Evolutionary conservation across 2,329 filamentous ascomycete genomes (phyloP).

Genomic region (Fusarium tricinctum): DNA sequence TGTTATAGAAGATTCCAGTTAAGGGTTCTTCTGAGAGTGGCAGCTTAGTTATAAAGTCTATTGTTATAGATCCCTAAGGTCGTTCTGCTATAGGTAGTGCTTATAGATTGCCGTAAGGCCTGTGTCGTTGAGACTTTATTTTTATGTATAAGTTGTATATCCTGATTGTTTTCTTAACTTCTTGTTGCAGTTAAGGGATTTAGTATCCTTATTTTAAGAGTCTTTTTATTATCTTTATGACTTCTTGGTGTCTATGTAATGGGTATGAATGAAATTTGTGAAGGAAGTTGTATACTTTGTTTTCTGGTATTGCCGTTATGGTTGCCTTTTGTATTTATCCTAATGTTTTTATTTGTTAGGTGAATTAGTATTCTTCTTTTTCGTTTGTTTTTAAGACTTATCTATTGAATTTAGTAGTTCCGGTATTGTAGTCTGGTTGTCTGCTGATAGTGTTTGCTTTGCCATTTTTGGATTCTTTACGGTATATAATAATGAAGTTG

Average conservation of each 20-base stretch:
- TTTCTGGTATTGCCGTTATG: not conserved
- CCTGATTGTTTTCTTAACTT: constrained; percentile 27
- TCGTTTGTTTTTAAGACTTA: not conserved
- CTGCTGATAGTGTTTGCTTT: not conserved
- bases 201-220: not conserved
- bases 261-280: not conserved
- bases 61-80: constrained; percentile 27
- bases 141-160: constrained; percentile 12
- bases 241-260: not conserved
- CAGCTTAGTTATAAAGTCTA: constrained; percentile 18
- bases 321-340: too few species aligned
- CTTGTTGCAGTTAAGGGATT: constrained; percentile 3
- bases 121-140: constrained; percentile 5
- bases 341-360: not conserved
- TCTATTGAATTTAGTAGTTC: not conserved
- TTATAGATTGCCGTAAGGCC: constrained; percentile 29
- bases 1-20: constrained; percentile 2
- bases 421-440: not conserved
- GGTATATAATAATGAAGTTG: not conserved
- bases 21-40: not conserved
- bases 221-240: not conserved
- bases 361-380: not conserved
- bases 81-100: constrained; percentile 10
- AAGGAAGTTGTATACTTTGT: not conserved
- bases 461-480: not conserved